Evolutionary conservation across 768 basidiomycete genomes (phyloP), one percentile per base, ranked within the genome.

Genomic region (Calocera cornea): DNA sequence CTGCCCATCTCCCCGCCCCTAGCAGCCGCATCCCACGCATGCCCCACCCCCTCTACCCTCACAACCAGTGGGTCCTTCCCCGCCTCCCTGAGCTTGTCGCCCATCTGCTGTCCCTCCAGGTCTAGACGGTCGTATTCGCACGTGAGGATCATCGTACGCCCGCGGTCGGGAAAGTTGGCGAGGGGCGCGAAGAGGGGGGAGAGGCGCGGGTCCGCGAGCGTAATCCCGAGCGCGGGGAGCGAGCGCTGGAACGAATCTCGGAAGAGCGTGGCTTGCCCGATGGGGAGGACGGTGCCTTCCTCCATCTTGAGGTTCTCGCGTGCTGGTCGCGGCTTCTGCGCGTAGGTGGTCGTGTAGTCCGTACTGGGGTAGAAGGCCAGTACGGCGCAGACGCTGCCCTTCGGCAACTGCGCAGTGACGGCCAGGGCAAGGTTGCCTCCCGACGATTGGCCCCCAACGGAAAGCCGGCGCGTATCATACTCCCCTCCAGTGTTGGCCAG

Each of bases 91-190:
- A 72, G 65, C 16, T 33, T 44, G n/a, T 38, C 34, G n/a, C 47
- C 67, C 41, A 70, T 71, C 22, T 65, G 68, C 33, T 72, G 68
- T 17, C 60, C 71, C 54, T 72, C 71, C 16, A 66, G 17, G 14
- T 68, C 68, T 11, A 72, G 68, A 41, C 70, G 69, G 65, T 72
- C 70, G 16, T 69, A 65, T 14, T 38, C 66, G n/a, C 70, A 70
- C 24, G 70, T 72, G 27, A 72, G n/a, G 17, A 72, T 65, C 38
- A 64, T 64, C 17, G 68, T 70, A 19, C 44, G 44, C 19, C 44
- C 44, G 7, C 24, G 16, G 19, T 47, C 44, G 44, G 44, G 44
- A 19, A 47, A 47, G 19, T 47, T 47, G 16, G 16, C 5, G 24
- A 24, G 19, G 24, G 5, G 8, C 5, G 44, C 44, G 24, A 8